Evolutionary conservation across 2,329 filamentous ascomycete species (phyloP).

Genomic region (Xylaria sp.): DNA sequence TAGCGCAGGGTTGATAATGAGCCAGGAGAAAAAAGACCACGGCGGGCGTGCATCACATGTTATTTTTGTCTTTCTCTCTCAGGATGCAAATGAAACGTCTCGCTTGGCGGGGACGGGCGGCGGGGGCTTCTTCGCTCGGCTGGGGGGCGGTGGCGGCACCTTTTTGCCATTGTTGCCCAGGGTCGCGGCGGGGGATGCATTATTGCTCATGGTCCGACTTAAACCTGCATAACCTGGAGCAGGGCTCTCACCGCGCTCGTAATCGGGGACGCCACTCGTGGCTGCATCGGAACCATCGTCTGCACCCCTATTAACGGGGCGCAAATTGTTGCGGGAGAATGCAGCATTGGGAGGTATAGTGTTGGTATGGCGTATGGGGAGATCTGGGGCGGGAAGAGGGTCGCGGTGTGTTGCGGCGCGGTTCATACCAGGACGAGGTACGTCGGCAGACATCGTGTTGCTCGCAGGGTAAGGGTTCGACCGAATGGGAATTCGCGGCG

Average conservation of each 20-base stretch:
- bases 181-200: constrained; percentile 19
- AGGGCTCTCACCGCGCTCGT: constrained; percentile 49
- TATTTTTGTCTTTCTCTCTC: background rate
- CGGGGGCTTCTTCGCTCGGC: constrained; percentile 49
- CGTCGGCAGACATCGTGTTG: constrained; percentile 27
- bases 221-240: constrained; percentile 53
- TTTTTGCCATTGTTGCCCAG: constrained; percentile 31
- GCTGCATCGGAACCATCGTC: constrained; percentile 48
- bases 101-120: constrained; percentile 45
- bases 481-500: constrained; percentile 42
- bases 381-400: constrained; percentile 25
- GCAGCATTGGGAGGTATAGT: constrained; percentile 32
- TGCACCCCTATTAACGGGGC: constrained; percentile 45
- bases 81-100: constrained; percentile 23
- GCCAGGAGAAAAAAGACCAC: no score
- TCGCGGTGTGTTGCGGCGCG: constrained; percentile 31
- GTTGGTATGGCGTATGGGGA: constrained; percentile 23
- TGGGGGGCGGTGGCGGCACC: constrained; percentile 43
- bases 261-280: constrained; percentile 48
- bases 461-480: constrained; percentile 32
- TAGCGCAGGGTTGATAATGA: no score
- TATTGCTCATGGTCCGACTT: constrained; percentile 42
- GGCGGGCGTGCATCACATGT: background rate
- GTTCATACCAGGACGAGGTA: constrained; percentile 26
- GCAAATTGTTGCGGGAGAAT: constrained; percentile 39